These are phyloP conservation scores for Penicillium sp. DNA, from an alignment of 2,329 filamentous ascomycete genomes.

Conservation along the genomic window DNA sequence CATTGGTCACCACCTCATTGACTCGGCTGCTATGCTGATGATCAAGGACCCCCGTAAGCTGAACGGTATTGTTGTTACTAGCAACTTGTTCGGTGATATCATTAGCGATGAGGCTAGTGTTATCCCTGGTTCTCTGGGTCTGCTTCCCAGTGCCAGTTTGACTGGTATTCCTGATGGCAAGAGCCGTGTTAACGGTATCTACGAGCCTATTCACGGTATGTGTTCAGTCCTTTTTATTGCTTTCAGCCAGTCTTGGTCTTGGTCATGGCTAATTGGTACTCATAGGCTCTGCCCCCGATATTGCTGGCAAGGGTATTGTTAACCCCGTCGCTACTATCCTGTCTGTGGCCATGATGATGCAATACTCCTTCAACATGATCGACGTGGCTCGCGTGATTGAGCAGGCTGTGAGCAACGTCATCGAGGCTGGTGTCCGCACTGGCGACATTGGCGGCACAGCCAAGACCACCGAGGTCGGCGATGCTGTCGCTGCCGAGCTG, in stretches of 20 bases:
- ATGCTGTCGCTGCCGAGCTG: slow-evolving; percentile 75
- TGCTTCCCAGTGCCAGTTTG: slow-evolving; percentile 84
- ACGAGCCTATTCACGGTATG: slow-evolving; percentile 93
- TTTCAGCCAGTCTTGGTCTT: background rate
- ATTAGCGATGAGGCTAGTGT: slow-evolving; percentile 93
- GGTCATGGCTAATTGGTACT: slow-evolving; percentile 1
- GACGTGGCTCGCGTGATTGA: slow-evolving; percentile 58
- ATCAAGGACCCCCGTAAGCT: slow-evolving; percentile 85
- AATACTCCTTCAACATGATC: slow-evolving; percentile 81
- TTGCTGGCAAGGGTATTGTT: slow-evolving; percentile 85
- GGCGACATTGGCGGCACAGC: slow-evolving; percentile 79
- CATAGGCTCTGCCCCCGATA: slow-evolving; percentile 82
- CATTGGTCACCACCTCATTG: slow-evolving; percentile 86
- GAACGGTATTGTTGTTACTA: slow-evolving; percentile 88
- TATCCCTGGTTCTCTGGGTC: slow-evolving; percentile 84
- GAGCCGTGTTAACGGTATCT: slow-evolving; percentile 85
- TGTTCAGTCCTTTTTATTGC: background rate
- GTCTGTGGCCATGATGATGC: slow-evolving; percentile 91
- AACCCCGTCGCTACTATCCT: slow-evolving; percentile 91
- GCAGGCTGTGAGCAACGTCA: slow-evolving; percentile 50
- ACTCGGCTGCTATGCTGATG: slow-evolving; percentile 96
- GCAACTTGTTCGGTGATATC: slow-evolving; percentile 94
- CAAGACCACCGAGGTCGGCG: slow-evolving; percentile 74
- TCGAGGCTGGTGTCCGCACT: slow-evolving; percentile 76
- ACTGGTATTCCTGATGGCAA: slow-evolving; percentile 83